Evolutionary conservation across 78 protist species (phyloP), one percentile per base, ranked within the genome.

Genomic region (Cavenderia fasciculata): DNA sequence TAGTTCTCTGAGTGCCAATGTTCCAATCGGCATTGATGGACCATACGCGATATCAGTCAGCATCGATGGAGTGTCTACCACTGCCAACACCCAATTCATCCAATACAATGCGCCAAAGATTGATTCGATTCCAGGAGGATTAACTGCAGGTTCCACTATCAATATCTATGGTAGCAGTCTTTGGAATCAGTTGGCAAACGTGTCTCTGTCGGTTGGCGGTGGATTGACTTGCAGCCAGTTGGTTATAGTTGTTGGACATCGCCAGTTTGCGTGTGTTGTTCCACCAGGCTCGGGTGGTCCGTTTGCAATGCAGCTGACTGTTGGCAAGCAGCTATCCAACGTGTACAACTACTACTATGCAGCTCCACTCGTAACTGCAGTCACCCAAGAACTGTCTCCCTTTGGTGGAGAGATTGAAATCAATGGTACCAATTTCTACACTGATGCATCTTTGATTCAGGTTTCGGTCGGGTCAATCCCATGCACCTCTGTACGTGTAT

Each of bases 1-100:
- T 16, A 31, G 59, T 27, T 34, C 25, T 54, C 38, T 73, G 16
- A 29, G 16, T 38, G 47, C 29, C 0, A 36, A 27, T 2, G 38
- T 73, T 25, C 82, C 82, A 1, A 52, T 33, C 12, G 82, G 82
- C 16, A 38, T 36, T 38, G 66, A 25, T 73, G 82, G 82, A 7
- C 82, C 82, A 4, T 51, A 54, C 25, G 21, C 21, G 18, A 73
- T 73, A 7, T 14, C 23, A 33, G 82, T 73, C 14, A 73, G 14
- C 10, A 66, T 73, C 16, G 82, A 73, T 54, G 40, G 16, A 38
- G 10, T 49, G 7, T 3, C 25, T 33, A 72, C 79, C 3, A 33
- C 51, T 38, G 16, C 36, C 2, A 40, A 40, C 4, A 38, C 82
- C 1, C 82, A 73, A 73, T 49, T 23, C 6, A 73, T 73, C 38